These are phyloP conservation scores for Aspergillus coremiiformis DNA, from an alignment of 495 filamentous ascomycete genomes.

Conservation along the genomic window DNA sequence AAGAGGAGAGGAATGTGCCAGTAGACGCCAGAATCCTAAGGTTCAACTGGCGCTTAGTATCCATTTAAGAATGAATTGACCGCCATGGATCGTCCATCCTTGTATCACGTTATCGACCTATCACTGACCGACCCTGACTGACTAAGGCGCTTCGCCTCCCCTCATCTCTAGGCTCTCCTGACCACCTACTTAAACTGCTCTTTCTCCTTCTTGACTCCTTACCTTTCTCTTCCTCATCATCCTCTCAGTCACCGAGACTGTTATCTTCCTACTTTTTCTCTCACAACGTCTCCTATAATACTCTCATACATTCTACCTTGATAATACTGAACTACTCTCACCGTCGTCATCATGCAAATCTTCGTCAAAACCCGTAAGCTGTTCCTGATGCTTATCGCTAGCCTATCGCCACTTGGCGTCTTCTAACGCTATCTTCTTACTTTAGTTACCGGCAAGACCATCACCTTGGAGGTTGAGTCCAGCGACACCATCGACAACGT, in stretches of 20 bases:
- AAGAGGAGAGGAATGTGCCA: constrained; percentile 10
- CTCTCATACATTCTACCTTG: background rate
- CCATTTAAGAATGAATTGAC: constrained; percentile 1
- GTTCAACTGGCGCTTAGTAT: background rate
- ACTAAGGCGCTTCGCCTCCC: constrained; percentile 37
- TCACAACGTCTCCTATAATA: background rate
- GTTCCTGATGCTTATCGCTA: constrained; percentile 6
- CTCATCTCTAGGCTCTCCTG: constrained; percentile 19
- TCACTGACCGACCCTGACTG: constrained; percentile 26
- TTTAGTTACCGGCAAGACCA: constrained; percentile 90
- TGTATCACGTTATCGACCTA: constrained; percentile 31
- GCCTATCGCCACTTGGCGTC: constrained; percentile 4
- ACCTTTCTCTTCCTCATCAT: constrained; percentile 7
- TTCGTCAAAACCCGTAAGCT: constrained; percentile 93
- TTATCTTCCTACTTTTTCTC: background rate
- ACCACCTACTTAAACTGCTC: constrained; percentile 21
- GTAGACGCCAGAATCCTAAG: constrained; percentile 12
- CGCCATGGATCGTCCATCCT: constrained; percentile 19
- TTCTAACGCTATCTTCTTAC: constrained; percentile 11
- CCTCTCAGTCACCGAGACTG: constrained; percentile 10
- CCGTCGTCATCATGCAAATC: constrained; percentile 70
- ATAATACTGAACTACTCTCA: constrained; percentile 2
- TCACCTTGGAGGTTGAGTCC: constrained; percentile 98
- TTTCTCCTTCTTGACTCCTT: constrained; percentile 11
- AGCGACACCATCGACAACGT: constrained; percentile 98